Base-by-base conservation (phyloP, 768 basidiomycete genomes). In the Lepiota subincarnata region DNA sequence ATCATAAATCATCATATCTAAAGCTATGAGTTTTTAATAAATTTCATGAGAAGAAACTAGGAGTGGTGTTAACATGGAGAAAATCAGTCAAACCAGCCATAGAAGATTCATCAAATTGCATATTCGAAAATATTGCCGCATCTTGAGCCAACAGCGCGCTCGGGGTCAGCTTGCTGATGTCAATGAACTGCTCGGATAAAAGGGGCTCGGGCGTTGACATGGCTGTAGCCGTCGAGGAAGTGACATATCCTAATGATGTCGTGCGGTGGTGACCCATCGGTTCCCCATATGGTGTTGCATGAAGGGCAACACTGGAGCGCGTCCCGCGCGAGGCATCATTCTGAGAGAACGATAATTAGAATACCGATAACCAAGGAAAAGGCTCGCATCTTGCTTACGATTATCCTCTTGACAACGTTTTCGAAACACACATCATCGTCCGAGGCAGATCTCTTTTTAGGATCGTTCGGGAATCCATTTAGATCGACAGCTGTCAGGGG, bases 391-490 rank as follows among this genome's bases (percentile, higher is more conserved):
- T 8, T 31, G 31, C 61, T 26, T 45, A 66, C 63, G 19, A 66
- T 59, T 43, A 66, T 59, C 34, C 58, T 59, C 39, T 62, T 66
- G 0, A 63, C 65, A 5, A 64, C 53, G 13, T 57, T 56, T 38
- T 64, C 65, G 31, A 66, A 66, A 12, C 56, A 56, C 7, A 55
- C 58, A 44, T 60, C 60, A 28, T 63, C 60, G 12, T 60, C 50
- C 13, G 57, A 47, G 5, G 48, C 50, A 0, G 56, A 31, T 40
- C 58, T 55, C 39, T 62, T 22, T 34, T 40, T 38, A 4, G 14
- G 16, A 20, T 39, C 50, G 16, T 36, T 42, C 12, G 53, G 22
- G 36, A 20, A 38, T 19, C 8, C 34, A 8, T 26, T 20, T 22
- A 14, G 26, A 38, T 54, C 53, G 16, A 46, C 53, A 26, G 16